A percentile compares a stretch with the other conserved stretches of the same genome.
These are phyloP conservation scores for Agaricus blazei DNA, from an alignment of 768 basidiomycete genomes.

Conservation along the genomic window DNA sequence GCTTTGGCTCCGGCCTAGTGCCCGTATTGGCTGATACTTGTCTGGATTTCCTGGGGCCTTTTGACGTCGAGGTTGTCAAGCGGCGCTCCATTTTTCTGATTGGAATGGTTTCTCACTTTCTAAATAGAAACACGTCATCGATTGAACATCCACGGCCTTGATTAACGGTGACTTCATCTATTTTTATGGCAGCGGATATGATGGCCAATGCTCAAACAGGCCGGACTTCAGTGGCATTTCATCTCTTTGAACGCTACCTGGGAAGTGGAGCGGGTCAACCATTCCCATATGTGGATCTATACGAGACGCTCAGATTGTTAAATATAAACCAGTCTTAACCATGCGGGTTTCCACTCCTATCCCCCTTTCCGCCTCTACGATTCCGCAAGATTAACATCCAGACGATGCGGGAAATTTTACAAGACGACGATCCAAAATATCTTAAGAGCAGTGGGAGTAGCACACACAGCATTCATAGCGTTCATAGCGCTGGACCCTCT, in stretches of 20 bases:
- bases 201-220: background rate
- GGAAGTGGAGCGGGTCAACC: too few species aligned
- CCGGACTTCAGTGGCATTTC: background rate
- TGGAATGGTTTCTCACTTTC: background rate
- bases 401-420: background rate
- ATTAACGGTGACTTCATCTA: background rate
- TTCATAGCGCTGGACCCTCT: background rate
- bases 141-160: background rate
- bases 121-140: too few species aligned
- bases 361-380: too few species aligned
- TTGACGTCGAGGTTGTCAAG: background rate
- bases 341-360: too few species aligned
- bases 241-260: too few species aligned
- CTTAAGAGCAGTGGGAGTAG: background rate
- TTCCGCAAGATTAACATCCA: too few species aligned
- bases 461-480: background rate
- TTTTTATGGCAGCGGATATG: background rate
- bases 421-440: background rate
- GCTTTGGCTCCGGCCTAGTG: too few species aligned
- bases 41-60: too few species aligned
- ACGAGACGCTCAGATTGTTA: too few species aligned
- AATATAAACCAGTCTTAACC: too few species aligned
- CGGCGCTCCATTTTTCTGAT: background rate
- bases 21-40: too few species aligned
- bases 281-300: too few species aligned